Percentiles rank a stretch among this genome's conserved stretches.
Conservation (phyloP, 2,329 filamentous ascomycete species). For the Trichophyton rubrum region DNA sequence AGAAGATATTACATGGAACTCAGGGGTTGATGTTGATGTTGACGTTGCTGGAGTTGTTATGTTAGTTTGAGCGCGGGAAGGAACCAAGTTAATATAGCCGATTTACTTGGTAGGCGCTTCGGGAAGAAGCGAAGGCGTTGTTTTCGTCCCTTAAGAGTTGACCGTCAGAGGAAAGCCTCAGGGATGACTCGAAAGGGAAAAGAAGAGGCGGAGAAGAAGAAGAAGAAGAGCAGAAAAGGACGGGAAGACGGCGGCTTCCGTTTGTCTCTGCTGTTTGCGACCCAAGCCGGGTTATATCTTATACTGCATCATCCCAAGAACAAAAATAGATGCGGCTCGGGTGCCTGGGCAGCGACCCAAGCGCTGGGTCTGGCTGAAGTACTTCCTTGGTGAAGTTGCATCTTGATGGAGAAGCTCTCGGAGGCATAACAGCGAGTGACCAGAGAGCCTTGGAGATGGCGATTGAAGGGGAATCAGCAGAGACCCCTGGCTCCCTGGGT, state of each 20-base stretch:
- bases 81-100: constrained; percentile 1
- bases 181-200: background rate
- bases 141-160: background rate
- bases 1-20: background rate
- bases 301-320: background rate
- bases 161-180: background rate
- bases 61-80: background rate
- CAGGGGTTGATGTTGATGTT: background rate
- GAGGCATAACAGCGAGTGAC: background rate
- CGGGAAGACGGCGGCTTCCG: background rate
- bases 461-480: background rate
- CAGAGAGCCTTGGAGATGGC: background rate
- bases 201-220: background rate
- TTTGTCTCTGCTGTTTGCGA: background rate
- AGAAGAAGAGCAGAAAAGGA: background rate
- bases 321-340: constrained; percentile 4
- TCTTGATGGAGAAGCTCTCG: background rate
- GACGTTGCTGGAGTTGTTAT: background rate
- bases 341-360: constrained; percentile 2
- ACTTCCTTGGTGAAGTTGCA: background rate
- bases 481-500: background rate
- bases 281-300: background rate
- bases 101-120: background rate
- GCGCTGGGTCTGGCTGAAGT: background rate
- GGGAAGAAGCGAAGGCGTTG: background rate